Evolutionary conservation across 2,329 filamentous ascomycete genomes (phyloP), one percentile per base, ranked within the genome.

Genomic region (Fusarium mangiferae): DNA sequence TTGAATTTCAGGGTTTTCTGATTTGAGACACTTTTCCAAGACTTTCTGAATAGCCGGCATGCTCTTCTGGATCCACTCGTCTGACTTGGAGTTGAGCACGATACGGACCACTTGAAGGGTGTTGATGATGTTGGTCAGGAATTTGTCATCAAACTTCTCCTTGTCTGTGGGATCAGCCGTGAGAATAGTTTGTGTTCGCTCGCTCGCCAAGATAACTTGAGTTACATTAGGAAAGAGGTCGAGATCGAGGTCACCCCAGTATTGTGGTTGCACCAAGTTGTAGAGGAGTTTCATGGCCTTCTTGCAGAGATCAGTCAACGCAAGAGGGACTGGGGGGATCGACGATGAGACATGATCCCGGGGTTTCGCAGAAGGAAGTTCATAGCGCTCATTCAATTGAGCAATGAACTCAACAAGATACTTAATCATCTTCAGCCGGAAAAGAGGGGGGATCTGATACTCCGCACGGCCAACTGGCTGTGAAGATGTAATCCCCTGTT

Each of bases 371-470:
- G 93, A 93, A 20, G 92, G 92, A 28, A 95, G 89, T 26, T 91
- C 91, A 80, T 93, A 98, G 39, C 95, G 90, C 82, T 98, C 96
- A 24, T 93, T 92, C 28, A 98, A 87, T 57, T 94, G 93, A 3
- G 95, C 95, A 76, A 98, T 98, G 82, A 98, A 98, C 69, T 96
- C 94, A 36, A 98, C 93, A 38, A 99, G 89, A 79, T 98, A 99
- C 82, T 98, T 98, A 54, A 98, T 89, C 85, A 99, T 92, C 81
- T 94, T 92, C 48, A 91, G 89, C 26, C 95, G 90, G 61, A 93
- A 90, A 3, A 89, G 81, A 2, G 88, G 81, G 14, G 93, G 90
- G 33, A 96, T 91, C 70, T 89, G 86, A 75, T 93, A 95, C 63
- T 95, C 93, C 0, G 84, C 82, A 68, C 87, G 87, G 55, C 91